Conservation (phyloP, 768 basidiomycete species). For the Rickenella mellea region DNA sequence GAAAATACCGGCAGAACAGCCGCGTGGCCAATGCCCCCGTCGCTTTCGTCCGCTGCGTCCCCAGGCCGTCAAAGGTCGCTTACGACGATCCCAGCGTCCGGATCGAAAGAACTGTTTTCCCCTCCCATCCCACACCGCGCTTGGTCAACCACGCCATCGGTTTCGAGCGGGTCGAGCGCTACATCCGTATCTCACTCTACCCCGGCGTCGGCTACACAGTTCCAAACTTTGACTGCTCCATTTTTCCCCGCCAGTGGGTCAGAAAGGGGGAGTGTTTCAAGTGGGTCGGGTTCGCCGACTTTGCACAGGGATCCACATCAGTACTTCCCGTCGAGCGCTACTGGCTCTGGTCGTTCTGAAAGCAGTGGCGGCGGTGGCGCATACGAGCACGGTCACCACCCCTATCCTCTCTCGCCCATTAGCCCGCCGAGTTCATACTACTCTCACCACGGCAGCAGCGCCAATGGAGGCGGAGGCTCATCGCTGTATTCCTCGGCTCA, state of each 20-base stretch:
- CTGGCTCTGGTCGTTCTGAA: background rate
- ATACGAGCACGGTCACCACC: background rate
- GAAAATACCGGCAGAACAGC: too few relatives aligned
- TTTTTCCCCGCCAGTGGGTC: slow-evolving; percentile 33
- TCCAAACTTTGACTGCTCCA: slow-evolving; percentile 49
- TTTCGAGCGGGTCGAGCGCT: slow-evolving; percentile 2
- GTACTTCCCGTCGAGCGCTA: background rate
- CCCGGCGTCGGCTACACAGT: too few relatives aligned
- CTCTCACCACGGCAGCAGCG: background rate
- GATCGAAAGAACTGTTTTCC: slow-evolving; percentile 1
- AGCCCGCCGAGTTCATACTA: background rate
- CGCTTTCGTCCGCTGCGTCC: background rate
- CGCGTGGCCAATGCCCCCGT: background rate
- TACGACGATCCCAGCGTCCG: background rate
- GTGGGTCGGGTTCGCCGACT: background rate
- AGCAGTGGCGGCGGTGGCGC: background rate
- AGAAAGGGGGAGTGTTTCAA: background rate
- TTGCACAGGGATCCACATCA: background rate
- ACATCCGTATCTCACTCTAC: too few relatives aligned
- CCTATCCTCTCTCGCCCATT: slow-evolving; percentile 9
- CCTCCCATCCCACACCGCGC: background rate
- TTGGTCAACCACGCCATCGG: background rate
- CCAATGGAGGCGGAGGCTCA: background rate
- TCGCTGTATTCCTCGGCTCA: too few relatives aligned
- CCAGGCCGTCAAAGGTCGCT: background rate